phyloP scores from a whole-genome alignment of 2,329 filamentous ascomycete species.

The Dichotomopilus funicola region DNA sequence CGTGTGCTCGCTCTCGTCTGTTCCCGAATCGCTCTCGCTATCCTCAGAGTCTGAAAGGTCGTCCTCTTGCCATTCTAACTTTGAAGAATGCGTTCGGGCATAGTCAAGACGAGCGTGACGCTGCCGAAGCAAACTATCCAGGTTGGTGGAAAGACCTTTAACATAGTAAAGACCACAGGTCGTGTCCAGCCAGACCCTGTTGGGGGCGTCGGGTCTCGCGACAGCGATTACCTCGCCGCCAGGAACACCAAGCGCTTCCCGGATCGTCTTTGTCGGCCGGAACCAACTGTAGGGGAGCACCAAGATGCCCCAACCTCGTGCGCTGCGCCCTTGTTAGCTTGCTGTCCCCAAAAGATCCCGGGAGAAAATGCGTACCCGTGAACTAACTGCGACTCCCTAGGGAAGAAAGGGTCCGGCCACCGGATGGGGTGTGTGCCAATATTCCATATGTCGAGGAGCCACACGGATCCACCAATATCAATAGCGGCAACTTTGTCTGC shows the following conservation, averaged over 20 bases:
- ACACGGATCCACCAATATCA: constrained; percentile 44
- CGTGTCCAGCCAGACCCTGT: constrained; percentile 18
- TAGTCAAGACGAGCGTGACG: constrained; percentile 1
- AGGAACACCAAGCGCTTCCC: constrained; percentile 29
- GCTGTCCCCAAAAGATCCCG: background rate
- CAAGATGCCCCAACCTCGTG: constrained; percentile 44
- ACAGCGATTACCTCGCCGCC: constrained; percentile 19
- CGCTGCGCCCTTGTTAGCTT: constrained; percentile 9
- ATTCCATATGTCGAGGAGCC: constrained; percentile 49
- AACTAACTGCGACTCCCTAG: background rate
- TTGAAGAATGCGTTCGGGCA: background rate
- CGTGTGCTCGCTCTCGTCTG: background rate
- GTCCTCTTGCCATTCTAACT: background rate
- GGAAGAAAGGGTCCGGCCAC: constrained; percentile 19
- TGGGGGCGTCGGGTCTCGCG: background rate
- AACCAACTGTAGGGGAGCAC: constrained; percentile 41
- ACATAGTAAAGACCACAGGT: constrained; percentile 24
- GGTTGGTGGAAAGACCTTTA: constrained; percentile 15
- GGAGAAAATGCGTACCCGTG: constrained; percentile 1
- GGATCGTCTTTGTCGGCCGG: constrained; percentile 25
- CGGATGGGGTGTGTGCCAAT: constrained; percentile 24
- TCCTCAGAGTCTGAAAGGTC: constrained; percentile 3
- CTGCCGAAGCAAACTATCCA: background rate
- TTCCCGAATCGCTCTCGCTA: constrained; percentile 3
- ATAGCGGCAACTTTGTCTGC: constrained; percentile 46